phyloP scores from a whole-genome alignment of 179 eudicot species.

The Gypsophila paniculata region DNA sequence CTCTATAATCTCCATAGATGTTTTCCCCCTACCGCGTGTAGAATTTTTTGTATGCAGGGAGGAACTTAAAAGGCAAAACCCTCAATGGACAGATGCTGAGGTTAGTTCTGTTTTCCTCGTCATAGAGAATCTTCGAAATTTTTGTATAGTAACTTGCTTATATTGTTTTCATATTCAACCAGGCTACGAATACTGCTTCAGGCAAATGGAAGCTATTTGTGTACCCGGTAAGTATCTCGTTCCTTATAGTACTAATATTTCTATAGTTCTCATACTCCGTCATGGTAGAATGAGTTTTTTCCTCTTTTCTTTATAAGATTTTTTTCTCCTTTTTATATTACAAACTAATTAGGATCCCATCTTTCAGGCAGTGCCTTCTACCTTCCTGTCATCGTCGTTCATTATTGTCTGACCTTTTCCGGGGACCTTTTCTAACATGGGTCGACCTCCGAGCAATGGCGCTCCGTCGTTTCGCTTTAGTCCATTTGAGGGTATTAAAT shows the following conservation, averaged over 20 bases:
- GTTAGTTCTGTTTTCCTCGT: background rate
- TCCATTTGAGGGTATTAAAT: slow-evolving; percentile 56
- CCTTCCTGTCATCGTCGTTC: too few species aligned
- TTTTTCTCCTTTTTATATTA: too few species aligned
- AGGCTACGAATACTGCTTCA: background rate
- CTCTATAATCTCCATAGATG: too few species aligned
- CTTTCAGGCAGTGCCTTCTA: too few species aligned
- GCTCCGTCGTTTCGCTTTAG: slow-evolving; percentile 65
- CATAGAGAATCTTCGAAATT: background rate
- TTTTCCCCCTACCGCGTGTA: background rate
- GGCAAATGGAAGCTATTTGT: background rate
- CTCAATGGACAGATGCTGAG: background rate
- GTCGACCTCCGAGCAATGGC: slow-evolving; percentile 71
- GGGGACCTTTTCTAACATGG: slow-evolving; percentile 45
- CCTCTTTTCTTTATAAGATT: too few species aligned
- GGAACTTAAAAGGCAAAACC: background rate
- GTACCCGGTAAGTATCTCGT: background rate
- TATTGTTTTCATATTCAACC: background rate
- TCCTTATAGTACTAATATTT: background rate
- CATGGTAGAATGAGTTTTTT: too few species aligned
- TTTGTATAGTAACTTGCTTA: background rate
- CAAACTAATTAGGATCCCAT: too few species aligned
- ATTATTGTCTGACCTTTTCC: too few species aligned
- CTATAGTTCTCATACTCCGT: too few species aligned
- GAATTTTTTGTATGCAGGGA: background rate